Percentiles rank a stretch among this genome's conserved stretches.
Conservation (phyloP, 768 basidiomycete genomes). For the Candolleomyces aberdarensis region DNA sequence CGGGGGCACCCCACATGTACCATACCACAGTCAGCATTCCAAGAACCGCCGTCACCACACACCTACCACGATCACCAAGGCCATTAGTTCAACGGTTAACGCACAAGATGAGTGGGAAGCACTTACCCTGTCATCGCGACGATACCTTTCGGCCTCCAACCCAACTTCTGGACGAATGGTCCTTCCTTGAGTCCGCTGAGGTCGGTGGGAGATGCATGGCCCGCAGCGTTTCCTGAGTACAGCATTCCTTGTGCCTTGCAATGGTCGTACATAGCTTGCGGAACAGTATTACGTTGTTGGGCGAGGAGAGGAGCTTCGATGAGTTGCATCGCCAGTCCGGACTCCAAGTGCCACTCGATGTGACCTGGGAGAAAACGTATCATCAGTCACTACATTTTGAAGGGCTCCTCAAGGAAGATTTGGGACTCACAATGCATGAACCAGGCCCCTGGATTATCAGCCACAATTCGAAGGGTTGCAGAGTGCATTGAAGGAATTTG, state of each 20-base stretch:
- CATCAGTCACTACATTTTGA: too few relatives aligned
- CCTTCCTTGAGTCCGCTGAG: slow-evolving; percentile 61
- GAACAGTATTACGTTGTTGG: slow-evolving; percentile 55
- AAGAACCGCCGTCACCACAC: slow-evolving; percentile 76
- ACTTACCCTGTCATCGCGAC: slow-evolving; percentile 70
- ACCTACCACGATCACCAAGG: slow-evolving; percentile 37
- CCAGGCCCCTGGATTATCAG: slow-evolving; percentile 94
- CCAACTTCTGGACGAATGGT: slow-evolving; percentile 69
- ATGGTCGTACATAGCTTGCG: slow-evolving; percentile 63
- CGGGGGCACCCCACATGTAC: slow-evolving; percentile 69
- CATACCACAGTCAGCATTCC: slow-evolving; percentile 83
- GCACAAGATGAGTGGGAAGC: neutral
- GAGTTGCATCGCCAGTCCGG: slow-evolving; percentile 82
- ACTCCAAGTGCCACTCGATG: slow-evolving; percentile 84
- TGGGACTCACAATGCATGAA: slow-evolving; percentile 68
- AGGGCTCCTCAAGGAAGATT: neutral
- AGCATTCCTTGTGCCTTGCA: slow-evolving; percentile 62
- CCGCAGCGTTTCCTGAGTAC: slow-evolving; percentile 84
- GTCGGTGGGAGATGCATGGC: slow-evolving; percentile 66
- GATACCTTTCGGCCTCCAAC: slow-evolving; percentile 73
- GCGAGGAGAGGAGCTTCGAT: slow-evolving; percentile 75
- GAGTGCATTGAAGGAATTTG: slow-evolving; percentile 66
- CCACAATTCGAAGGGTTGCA: slow-evolving; percentile 73
- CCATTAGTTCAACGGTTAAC: slow-evolving; percentile 12
- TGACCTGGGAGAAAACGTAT: slow-evolving; percentile 46